Percentiles rank a stretch among this genome's conserved stretches.
Conservation (phyloP, 768 basidiomycete genomes). For the Suillus luteus region DNA sequence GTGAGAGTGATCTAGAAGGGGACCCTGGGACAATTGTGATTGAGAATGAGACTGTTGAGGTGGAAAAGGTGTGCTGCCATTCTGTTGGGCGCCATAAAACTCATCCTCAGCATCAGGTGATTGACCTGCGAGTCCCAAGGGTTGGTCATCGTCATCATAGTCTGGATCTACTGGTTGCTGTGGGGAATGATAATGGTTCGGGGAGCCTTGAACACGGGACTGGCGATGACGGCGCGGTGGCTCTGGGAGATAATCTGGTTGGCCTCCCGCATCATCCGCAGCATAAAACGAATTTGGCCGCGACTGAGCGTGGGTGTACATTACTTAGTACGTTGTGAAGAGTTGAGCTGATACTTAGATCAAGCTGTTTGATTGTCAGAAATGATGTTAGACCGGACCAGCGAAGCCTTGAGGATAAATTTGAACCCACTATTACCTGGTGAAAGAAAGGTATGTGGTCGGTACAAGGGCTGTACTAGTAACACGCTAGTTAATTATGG, state of each 20-base stretch:
- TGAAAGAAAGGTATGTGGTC: neutral
- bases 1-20: conserved; percentile 89
- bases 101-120: conserved; percentile 45
- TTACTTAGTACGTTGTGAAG: conserved; percentile 13
- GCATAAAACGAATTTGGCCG: conserved; percentile 39
- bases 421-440: neutral
- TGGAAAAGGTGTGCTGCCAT: conserved; percentile 26
- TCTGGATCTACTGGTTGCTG: conserved; percentile 34
- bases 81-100: conserved; percentile 31
- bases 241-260: conserved; percentile 16
- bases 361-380: conserved; percentile 1
- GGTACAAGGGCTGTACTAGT: conserved; percentile 2
- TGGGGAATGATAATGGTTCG: conserved; percentile 15
- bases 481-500: conserved; percentile 4
- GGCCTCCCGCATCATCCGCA: conserved; percentile 22
- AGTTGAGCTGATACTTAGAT: neutral
- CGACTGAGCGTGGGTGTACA: conserved; percentile 36
- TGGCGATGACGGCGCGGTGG: conserved; percentile 21
- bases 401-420: neutral
- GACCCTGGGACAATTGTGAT: conserved; percentile 47
- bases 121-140: conserved; percentile 30
- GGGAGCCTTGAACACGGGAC: conserved; percentile 23
- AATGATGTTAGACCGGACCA: neutral
- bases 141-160: conserved; percentile 44
- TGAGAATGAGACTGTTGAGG: conserved; percentile 65